phyloP scores from a whole-genome alignment of 148 eudicot genomes.

The Spergularia marina region DNA sequence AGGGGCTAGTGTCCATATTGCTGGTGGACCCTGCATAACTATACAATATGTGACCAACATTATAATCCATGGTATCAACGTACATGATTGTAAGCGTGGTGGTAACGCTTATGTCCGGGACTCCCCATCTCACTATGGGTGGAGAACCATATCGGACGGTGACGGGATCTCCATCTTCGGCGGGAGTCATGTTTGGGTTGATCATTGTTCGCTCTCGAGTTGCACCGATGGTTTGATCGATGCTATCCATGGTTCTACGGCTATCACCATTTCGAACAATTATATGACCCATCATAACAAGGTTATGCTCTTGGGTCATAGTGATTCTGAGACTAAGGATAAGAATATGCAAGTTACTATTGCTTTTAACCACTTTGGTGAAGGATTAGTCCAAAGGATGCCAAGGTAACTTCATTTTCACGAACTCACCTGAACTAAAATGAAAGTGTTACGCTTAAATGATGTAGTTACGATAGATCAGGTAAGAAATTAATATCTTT shows the following conservation, averaged over 20 bases:
- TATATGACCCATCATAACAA: conserved; percentile 58
- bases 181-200: conserved; percentile 54
- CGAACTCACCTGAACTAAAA: no score
- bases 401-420: conserved; percentile 42
- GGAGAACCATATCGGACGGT: conserved; percentile 55
- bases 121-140: conserved; percentile 52
- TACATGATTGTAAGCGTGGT: conserved; percentile 51
- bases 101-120: conserved; percentile 49
- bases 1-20: conserved; percentile 56
- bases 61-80: conserved; percentile 50
- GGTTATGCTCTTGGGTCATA: conserved; percentile 62
- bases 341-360: conserved; percentile 68
- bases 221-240: conserved; percentile 59
- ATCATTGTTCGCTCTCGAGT: conserved; percentile 51
- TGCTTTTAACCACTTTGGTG: conserved; percentile 77
- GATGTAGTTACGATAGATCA: no score
- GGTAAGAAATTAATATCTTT: no score
- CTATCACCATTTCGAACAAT: conserved; percentile 63
- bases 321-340: conserved; percentile 42
- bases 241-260: conserved; percentile 55
- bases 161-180: conserved; percentile 66
- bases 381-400: conserved; percentile 73
- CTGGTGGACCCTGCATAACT: conserved; percentile 63
- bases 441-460: no score
- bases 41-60: conserved; percentile 55